Base-by-base conservation (phyloP, 768 basidiomycete species). In the Psilocybe cyanescens region DNA sequence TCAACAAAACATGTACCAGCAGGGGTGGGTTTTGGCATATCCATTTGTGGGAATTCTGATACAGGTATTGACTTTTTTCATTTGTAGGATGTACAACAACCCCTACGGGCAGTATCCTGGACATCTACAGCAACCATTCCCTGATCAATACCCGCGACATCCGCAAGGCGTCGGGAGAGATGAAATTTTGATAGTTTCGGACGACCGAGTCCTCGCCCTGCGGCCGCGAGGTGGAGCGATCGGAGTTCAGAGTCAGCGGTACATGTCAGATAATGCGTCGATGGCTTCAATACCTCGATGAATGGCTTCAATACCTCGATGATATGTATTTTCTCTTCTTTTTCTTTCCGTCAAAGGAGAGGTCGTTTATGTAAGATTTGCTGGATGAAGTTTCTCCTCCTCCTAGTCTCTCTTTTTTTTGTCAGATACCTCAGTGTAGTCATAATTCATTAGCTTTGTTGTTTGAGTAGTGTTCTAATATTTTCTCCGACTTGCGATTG, bases 161-260 rank as follows among this genome's bases (percentile, higher is more conserved):
- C 78, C 78, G 46, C 83, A 86, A 68, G 76, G 79, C 35, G 78
- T 80, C 9, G 87, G 83, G 11, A 83, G 91, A 29, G 90, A 93
- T 61, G 94, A 97, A 74, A 94, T 97, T 71, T 77, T 97, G 63
- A 87, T 96, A 75, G 91, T 94, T 37, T 94, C 92, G 3, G 95
- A 96, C 67, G 95, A 97, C 75, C 86, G 90, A 35, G 87, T 95
- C 61, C 76, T 94, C 70, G 83, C 88, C 46, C 74, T 95, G 57
- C 85, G 88, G 51, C 77, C 89, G 63, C 74, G 80, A 59, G 71
- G 77, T 14, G 73, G 72, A 33, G 45, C 51, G 7, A 19, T 50
- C 57, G 39, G 37, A 69, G 30, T 48, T 68, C 57, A 48, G 19
- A 70, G 70, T 50, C 78, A 80, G 62, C 69, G 76, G 37, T 73